Base-by-base conservation (phyloP, 2,329 filamentous ascomycete genomes). In the Alternaria atra region DNA sequence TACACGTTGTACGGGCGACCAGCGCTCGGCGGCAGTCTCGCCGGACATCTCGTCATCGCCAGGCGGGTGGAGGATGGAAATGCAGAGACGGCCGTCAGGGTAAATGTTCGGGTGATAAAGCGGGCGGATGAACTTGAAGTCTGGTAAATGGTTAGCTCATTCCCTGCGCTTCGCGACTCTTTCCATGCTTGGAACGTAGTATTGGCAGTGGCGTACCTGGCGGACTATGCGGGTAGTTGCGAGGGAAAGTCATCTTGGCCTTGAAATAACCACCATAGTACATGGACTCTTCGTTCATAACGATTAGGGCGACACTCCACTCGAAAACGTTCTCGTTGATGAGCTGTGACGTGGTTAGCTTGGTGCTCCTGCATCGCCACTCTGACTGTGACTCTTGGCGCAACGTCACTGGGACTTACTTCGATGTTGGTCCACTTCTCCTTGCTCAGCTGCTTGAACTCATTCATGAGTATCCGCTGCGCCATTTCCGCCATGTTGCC, bases 71-170 rank as follows among this genome's bases (percentile, higher is more conserved):
- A 99, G 88, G 73, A 99, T 99, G 46, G 94, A 97, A 77, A 99
- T 98, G 83, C 95, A 98, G 44, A 98, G 86, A 68, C 90, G 90
- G 71, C 94, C 94, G 77, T 97, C 92, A 6, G 88, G 82, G 81
- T 98, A 98, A 73, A 99, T 90, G 78, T 99, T 99, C 3, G 94
- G 94, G 78, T 99, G 94, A 81, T 89, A 93, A 64, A 98, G 90
- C 15, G 91, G 89, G 34, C 85, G 86, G 17, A 88, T 78, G 81
- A 99, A 98, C 66, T 90, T 90, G 84, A 99, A 98, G 57, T 90
- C 91, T 84, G 67, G 9, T 3, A 30, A 7, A 10, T 10, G 29
- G 46, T 71, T 58, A 71, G 63, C 54, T 27, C 39, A 13, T 42
- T 15, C 34, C 10, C 29, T 34, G 40, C 27, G 43, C 46, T 29